These are phyloP conservation scores for Hypoxylon sp. DNA, from an alignment of 2,329 filamentous ascomycete species.

Conservation along the genomic window DNA sequence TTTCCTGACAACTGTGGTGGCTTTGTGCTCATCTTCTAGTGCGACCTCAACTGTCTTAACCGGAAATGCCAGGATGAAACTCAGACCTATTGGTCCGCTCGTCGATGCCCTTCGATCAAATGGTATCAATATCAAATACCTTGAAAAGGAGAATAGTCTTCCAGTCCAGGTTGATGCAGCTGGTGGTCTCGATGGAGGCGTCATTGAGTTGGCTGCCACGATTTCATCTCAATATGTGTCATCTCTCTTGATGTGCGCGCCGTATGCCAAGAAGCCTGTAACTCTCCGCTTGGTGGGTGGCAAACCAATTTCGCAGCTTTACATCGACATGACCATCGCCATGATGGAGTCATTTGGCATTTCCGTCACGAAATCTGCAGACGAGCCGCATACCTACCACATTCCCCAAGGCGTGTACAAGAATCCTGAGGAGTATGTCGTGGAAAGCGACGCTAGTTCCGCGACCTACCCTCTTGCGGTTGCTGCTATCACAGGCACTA, in stretches of 20 bases:
- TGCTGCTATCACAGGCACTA: constrained; percentile 95
- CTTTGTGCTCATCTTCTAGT: constrained; percentile 79
- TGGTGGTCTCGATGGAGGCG: constrained; percentile 85
- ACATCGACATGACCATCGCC: constrained; percentile 98
- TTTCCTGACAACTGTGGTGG: constrained; percentile 92
- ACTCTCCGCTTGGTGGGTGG: constrained; percentile 93
- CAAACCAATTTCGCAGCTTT: constrained; percentile 95
- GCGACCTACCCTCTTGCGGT: constrained; percentile 96
- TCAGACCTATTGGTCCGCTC: constrained; percentile 91
- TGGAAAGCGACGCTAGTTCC: constrained; percentile 98
- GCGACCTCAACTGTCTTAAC: constrained; percentile 84
- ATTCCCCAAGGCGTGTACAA: constrained; percentile 88
- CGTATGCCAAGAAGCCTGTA: constrained; percentile 94
- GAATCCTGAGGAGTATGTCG: constrained; percentile 87
- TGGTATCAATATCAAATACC: constrained; percentile 87
- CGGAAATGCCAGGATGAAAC: constrained; percentile 96
- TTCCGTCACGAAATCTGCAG: constrained; percentile 79
- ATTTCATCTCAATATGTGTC: constrained; percentile 99
- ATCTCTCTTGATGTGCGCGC: constrained; percentile 95
- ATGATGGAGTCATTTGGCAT: constrained; percentile 98
- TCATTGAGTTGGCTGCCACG: constrained; percentile 92
- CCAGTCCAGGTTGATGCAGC: constrained; percentile 87
- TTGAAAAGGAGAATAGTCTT: constrained; percentile 86
- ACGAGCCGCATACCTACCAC: constrained; percentile 91
- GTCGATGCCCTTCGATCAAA: constrained; percentile 91